Percentiles rank a stretch among this genome's conserved stretches.
phyloP scores from a whole-genome alignment of 2,329 filamentous ascomycete genomes.

The Thermochaetoides dissita region DNA sequence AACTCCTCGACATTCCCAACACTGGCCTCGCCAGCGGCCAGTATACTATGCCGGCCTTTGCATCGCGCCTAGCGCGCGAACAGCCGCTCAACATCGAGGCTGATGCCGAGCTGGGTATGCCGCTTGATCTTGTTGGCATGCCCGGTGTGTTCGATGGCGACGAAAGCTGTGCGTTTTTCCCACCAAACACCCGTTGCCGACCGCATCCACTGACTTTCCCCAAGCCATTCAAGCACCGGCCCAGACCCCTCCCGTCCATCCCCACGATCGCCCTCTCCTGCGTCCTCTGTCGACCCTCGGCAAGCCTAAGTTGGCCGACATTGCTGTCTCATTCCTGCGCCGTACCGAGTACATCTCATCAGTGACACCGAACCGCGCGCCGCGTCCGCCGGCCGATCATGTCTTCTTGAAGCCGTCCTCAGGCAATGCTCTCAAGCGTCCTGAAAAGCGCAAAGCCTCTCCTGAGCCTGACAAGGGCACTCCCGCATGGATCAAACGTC shows the following conservation, averaged over 20 bases:
- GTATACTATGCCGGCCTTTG: conserved; percentile 83
- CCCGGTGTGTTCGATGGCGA: conserved; percentile 91
- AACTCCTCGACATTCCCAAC: conserved; percentile 92
- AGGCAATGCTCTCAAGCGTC: conserved; percentile 21
- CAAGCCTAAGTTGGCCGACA: conserved; percentile 63
- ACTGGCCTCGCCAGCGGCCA: conserved; percentile 74
- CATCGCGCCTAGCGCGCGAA: conserved; percentile 74
- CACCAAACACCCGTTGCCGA: no score
- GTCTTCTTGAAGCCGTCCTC: conserved; percentile 20
- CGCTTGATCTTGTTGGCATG: conserved; percentile 85
- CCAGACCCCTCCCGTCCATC: conserved; percentile 57
- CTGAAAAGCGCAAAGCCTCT: conserved; percentile 34
- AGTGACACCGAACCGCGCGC: conserved; percentile 25
- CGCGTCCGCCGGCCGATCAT: conserved; percentile 34
- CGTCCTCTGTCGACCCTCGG: conserved; percentile 72
- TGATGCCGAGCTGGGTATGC: conserved; percentile 96
- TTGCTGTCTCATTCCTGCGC: conserved; percentile 82
- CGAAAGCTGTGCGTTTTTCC: conserved; percentile 58
- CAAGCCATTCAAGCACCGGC: conserved; percentile 70
- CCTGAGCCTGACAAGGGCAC: conserved; percentile 47
- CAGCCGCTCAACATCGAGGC: conserved; percentile 94
- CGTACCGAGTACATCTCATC: conserved; percentile 89
- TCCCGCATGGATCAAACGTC: conserved; percentile 52
- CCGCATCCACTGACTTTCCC: not conserved
- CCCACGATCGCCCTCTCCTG: conserved; percentile 71